phyloP scores from a whole-genome alignment of 352 stramenopile species.

The Globisporangium nunn region DNA sequence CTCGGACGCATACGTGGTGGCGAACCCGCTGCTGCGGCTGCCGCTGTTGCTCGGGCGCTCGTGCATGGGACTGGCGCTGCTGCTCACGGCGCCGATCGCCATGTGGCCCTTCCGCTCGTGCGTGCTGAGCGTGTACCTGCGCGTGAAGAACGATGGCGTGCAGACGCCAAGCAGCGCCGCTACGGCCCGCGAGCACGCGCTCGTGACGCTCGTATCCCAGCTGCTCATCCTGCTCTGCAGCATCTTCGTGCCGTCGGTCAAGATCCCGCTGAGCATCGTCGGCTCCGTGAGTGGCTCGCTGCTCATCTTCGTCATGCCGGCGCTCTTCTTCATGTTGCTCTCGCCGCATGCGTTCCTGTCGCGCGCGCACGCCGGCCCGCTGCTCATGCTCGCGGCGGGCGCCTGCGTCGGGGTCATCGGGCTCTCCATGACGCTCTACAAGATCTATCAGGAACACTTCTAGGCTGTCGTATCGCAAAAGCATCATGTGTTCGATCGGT shows the following conservation, averaged over 20 bases:
- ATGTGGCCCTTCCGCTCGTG: slow-evolving; percentile 80
- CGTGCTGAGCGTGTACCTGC: slow-evolving; percentile 58
- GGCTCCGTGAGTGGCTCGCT: slow-evolving; percentile 63
- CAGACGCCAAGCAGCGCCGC: slow-evolving; percentile 61
- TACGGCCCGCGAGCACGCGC: slow-evolving; percentile 31
- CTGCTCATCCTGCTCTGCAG: slow-evolving; percentile 60
- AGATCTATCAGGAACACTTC: slow-evolving; percentile 21
- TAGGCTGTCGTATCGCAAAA: not conserved
- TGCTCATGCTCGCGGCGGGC: slow-evolving; percentile 53
- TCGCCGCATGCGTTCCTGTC: slow-evolving; percentile 31
- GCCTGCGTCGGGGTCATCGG: slow-evolving; percentile 36
- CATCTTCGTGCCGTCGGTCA: slow-evolving; percentile 71
- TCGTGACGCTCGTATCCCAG: slow-evolving; percentile 43
- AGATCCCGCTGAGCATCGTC: slow-evolving; percentile 74
- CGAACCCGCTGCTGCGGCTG: slow-evolving; percentile 30
- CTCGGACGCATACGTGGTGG: slow-evolving; percentile 41
- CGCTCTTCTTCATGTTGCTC: slow-evolving; percentile 71
- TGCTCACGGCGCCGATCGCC: slow-evolving; percentile 60
- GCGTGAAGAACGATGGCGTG: slow-evolving; percentile 48
- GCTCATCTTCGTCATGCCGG: slow-evolving; percentile 78
- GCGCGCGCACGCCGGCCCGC: slow-evolving; percentile 30
- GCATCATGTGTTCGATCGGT: no score
- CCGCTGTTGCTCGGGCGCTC: slow-evolving; percentile 50
- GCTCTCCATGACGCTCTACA: slow-evolving; percentile 43
- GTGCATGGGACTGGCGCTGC: slow-evolving; percentile 57